A percentile compares a stretch with the other conserved stretches of the same genome.
These are phyloP conservation scores for Acanthamoeba healyi DNA, from an alignment of 208 protist species.

Conservation along the genomic window DNA sequence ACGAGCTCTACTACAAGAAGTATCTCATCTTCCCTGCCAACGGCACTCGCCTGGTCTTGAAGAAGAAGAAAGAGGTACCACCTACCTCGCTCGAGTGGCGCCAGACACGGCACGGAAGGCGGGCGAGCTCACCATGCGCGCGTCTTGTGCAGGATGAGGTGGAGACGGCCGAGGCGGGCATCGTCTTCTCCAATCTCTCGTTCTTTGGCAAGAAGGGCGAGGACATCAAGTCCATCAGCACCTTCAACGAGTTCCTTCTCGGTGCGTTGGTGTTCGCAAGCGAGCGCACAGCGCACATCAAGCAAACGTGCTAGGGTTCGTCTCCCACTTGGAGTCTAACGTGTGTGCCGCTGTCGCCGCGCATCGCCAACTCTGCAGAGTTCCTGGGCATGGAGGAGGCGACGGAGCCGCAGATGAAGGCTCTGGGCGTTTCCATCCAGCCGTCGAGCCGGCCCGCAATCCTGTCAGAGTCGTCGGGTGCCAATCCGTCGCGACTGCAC, in stretches of 20 bases:
- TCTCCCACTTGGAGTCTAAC: too few species aligned
- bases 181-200: conserved; percentile 64
- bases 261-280: neutral
- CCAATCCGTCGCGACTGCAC: conserved; percentile 13
- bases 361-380: too few species aligned
- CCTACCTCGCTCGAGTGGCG: too few species aligned
- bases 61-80: conserved; percentile 68
- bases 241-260: conserved; percentile 64
- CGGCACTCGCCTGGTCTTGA: conserved; percentile 64
- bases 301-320: too few species aligned
- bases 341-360: too few species aligned
- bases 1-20: conserved; percentile 68
- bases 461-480: neutral
- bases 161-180: conserved; percentile 52
- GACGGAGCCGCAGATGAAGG: conserved; percentile 72
- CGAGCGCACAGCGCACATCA: too few species aligned
- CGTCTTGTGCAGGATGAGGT: conserved; percentile 46
- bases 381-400: conserved; percentile 68
- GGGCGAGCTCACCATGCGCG: too few species aligned
- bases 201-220: conserved; percentile 64
- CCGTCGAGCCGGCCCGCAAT: neutral
- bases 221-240: conserved; percentile 66
- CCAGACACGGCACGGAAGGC: too few species aligned
- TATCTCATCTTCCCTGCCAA: conserved; percentile 63
- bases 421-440: conserved; percentile 2